Percentiles rank a stretch among this genome's conserved stretches.
phyloP scores from a whole-genome alignment of 345 rosid genomes.

The Excoecaria cochinchinensis region DNA sequence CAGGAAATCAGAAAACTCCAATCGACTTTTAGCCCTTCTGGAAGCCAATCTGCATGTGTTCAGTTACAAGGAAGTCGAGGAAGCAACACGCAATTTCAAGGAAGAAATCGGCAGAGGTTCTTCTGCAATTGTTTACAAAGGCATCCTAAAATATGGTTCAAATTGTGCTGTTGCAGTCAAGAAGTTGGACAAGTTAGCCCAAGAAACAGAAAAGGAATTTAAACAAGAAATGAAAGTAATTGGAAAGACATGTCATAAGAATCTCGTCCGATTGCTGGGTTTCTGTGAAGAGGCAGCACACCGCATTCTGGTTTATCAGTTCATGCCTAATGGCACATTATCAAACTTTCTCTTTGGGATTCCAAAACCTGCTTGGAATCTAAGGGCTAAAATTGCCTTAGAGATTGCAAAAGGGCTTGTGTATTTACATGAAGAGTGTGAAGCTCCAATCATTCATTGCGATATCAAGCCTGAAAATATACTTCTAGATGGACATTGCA shows the following conservation, averaged over 20 bases:
- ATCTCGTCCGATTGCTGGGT: constrained; percentile 17
- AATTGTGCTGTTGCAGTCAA: constrained; percentile 21
- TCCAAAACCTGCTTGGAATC: constrained; percentile 3
- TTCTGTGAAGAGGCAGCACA: constrained; percentile 11
- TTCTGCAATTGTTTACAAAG: not conserved
- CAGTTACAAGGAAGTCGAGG: constrained; percentile 15
- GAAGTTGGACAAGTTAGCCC: constrained; percentile 26
- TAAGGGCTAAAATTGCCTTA: constrained; percentile 7
- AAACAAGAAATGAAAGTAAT: constrained; percentile 29
- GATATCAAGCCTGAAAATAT: constrained; percentile 24
- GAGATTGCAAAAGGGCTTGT: constrained; percentile 17
- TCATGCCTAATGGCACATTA: not conserved
- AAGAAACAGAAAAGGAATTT: constrained; percentile 27
- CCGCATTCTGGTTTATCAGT: constrained; percentile 12
- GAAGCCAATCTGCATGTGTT: constrained; percentile 21
- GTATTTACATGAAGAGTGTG: constrained; percentile 16
- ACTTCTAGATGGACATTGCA: constrained; percentile 2
- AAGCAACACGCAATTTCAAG: not conserved
- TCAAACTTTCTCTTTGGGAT: not conserved
- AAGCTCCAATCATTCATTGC: constrained; percentile 16
- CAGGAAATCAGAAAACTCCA: not conserved
- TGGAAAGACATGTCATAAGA: constrained; percentile 19
- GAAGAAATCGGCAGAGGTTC: constrained; percentile 37
- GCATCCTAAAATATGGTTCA: constrained; percentile 19
- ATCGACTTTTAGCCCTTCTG: not conserved